Base-by-base conservation (phyloP, 768 basidiomycete genomes). In the Dentipellis sp. region DNA sequence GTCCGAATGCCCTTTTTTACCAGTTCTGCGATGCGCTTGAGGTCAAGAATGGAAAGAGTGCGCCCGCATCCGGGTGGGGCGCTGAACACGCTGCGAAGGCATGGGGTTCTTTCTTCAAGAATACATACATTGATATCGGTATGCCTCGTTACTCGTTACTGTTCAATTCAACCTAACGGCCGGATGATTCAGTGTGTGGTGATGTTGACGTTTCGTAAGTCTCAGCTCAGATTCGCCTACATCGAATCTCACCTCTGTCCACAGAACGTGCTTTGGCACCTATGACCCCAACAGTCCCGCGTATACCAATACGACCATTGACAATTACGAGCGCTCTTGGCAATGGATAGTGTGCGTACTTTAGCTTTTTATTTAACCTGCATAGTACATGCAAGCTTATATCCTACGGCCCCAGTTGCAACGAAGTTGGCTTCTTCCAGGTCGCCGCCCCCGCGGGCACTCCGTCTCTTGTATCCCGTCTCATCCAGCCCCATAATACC, bases 11-110 rank as follows among this genome's bases (percentile, higher is more conserved):
- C 21, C 14, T 9, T 8, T 87, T 87, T 68, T 81, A 73, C 71
- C 57, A 74, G 14, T 87, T 85, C 65, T 86, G 84, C 58, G 83
- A 87, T 61, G 82, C 82, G 0, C 69, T 87, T 0, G 83, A 87
- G 66, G 80, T 84, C n/a, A 81, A 82, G 62, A 62, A 82, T 57
- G 81, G 81, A 6, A 68, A 71, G 10, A 72, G 42, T 52, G 82
- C 83, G 61, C 73, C 76, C 12, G 69, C 73, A 0, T 59, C 63
- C 1, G 84, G 86, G 6, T 85, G 81, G 79, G 85, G 85, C 19
- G 70, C 85, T 11, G 72, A 80, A 1, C 72, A 84, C 58, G 82
- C 85, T 7, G 69, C 87, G 16, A 35, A 68, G 12, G 75, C 85
- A 0, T 87, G 86, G 86, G 76, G 78, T 12, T 67, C 71, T 1